Base-by-base conservation (phyloP, 78 protist species). In the Protostelium mycophagum region DNA sequence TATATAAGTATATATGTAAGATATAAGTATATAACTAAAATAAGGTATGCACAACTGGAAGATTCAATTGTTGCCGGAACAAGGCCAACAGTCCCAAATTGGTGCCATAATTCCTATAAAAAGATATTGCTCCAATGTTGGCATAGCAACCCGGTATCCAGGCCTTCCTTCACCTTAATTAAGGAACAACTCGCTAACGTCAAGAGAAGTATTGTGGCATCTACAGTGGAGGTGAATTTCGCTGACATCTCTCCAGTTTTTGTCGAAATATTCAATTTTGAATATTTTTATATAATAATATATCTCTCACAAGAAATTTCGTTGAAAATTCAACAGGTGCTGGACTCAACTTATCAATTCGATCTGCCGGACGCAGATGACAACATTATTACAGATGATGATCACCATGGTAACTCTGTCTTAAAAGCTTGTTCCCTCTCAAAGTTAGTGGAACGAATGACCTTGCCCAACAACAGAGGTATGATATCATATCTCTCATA, bases 31-130 rank as follows among this genome's bases (percentile, higher is more conserved):
- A 25, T 5, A 51, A 5, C 31, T 5, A 51, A 51, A 16, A 51
- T 51, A 5, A 51, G 73, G 73, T 51, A 51, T 91, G 84, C 91
- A 28, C 89, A 92, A 83, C 35, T 92, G 28, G 94, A 92, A 28
- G 94, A 92, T 38, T 91, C 89, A 31, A 92, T 92, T 37, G 90
- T 92, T 51, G 88, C 90, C 38, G 94, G 94, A 1, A 83, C 90
- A 0, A 86, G 94, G 34, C 94, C 94, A 23, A 92, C 91, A 28
- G 87, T 92, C 35, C 94, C 94, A 36, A 36, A 89, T 28, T 38
- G 90, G 25, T 88, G 91, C 25, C 94, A 89, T 51, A 91, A 91
- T 1, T 91, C 88, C 37, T 92, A 92, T 28, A 91, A 84, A 0
- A 90, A 88, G 34, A 34, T 92, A 35, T 88, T 92, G 31, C 90